Conservation (phyloP, 2,329 filamentous ascomycete genomes). For the Alternaria brassicicola region DNA sequence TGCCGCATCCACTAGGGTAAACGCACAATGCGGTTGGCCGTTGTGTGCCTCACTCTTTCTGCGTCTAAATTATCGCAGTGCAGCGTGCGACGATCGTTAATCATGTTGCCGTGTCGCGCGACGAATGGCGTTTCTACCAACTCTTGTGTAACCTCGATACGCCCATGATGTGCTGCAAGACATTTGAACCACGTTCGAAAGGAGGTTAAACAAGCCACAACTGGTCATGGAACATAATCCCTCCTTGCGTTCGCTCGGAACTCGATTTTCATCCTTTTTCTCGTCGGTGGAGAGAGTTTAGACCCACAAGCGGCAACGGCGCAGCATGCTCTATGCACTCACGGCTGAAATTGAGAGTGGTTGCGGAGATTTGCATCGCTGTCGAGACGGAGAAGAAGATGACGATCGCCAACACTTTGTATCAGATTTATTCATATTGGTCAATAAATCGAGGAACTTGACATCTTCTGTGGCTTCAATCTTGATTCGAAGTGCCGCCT, state of each 20-base stretch:
- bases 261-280: background rate
- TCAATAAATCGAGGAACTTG: conserved; percentile 4
- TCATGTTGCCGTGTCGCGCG: background rate
- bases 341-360: background rate
- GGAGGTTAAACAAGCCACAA: background rate
- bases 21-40: background rate
- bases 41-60: background rate
- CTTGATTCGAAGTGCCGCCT: background rate
- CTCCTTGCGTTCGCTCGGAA: background rate
- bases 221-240: background rate
- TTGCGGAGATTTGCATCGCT: background rate
- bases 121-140: background rate
- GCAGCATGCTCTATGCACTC: background rate
- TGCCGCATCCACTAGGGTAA: background rate
- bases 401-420: background rate
- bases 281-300: background rate
- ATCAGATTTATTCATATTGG: background rate
- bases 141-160: background rate
- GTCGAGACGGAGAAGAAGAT: conserved; percentile 1
- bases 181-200: background rate
- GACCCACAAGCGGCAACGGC: background rate
- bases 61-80: background rate
- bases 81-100: background rate
- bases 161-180: background rate
- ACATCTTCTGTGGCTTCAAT: conserved; percentile 7